Evolutionary conservation across 2,329 filamentous ascomycete species (phyloP).

Genomic region (Verruconis gallopava): DNA sequence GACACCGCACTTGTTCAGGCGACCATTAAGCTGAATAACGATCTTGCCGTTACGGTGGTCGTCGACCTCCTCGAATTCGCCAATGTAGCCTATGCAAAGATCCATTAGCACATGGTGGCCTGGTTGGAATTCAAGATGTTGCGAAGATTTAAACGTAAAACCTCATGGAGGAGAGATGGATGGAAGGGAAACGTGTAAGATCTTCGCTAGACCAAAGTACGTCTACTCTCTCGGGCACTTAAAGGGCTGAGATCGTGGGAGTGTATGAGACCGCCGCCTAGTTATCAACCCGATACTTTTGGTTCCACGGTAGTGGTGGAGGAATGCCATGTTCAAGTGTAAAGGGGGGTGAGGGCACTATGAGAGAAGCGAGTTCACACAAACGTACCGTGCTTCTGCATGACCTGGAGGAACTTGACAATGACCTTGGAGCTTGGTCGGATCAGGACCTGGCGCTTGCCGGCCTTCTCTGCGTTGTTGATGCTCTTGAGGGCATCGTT

Average conservation of each 20-base stretch:
- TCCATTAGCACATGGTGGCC: slow-evolving; percentile 9
- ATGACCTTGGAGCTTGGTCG: slow-evolving; percentile 99
- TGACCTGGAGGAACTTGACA: slow-evolving; percentile 96
- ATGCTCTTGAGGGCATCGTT: slow-evolving; percentile 97
- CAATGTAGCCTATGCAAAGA: slow-evolving; percentile 75
- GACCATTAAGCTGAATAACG: slow-evolving; percentile 97
- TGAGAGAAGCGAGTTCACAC: neutral
- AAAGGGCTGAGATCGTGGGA: slow-evolving; percentile 95
- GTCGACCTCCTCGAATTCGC: slow-evolving; percentile 98
- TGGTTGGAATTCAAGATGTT: slow-evolving; percentile 55
- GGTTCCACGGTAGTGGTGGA: slow-evolving; percentile 10
- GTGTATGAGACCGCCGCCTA: slow-evolving; percentile 81
- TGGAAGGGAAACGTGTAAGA: slow-evolving; percentile 82
- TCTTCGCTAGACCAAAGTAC: slow-evolving; percentile 47
- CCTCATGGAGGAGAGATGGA: slow-evolving; percentile 58
- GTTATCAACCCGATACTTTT: slow-evolving; percentile 99
- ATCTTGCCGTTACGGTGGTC: slow-evolving; percentile 99
- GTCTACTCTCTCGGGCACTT: slow-evolving; percentile 95
- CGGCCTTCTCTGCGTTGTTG: slow-evolving; percentile 99
- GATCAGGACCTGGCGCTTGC: slow-evolving; percentile 99
- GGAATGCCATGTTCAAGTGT: too few relatives aligned
- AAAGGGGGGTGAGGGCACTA: too few relatives aligned
- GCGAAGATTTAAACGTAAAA: slow-evolving; percentile 89
- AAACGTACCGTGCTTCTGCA: slow-evolving; percentile 97
- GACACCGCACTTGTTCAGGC: slow-evolving; percentile 98